These are phyloP conservation scores for Cyberlindnera japonica DNA, from an alignment of 805 yeast species.

Conservation along the genomic window DNA sequence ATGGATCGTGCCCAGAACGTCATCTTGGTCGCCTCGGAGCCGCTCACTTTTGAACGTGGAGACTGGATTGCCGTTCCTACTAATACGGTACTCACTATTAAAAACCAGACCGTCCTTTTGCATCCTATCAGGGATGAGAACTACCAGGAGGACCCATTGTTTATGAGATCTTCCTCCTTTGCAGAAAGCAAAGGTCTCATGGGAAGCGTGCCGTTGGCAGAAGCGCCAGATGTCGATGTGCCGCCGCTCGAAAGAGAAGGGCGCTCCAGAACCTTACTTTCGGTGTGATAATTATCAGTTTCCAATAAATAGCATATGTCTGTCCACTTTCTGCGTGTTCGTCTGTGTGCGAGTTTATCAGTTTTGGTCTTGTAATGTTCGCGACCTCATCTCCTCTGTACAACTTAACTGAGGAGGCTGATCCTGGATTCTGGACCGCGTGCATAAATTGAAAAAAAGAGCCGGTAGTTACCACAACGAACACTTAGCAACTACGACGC, in stretches of 20 bases:
- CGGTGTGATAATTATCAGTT: background rate
- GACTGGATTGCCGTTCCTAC: constrained; percentile 98
- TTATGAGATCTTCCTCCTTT: constrained; percentile 68
- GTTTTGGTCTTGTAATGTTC: no score
- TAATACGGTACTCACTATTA: constrained; percentile 78
- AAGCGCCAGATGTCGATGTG: constrained; percentile 45
- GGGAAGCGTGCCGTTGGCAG: constrained; percentile 81
- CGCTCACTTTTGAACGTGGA: constrained; percentile 91
- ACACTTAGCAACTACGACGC: background rate
- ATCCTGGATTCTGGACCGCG: no score
- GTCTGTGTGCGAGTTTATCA: no score
- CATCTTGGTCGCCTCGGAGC: constrained; percentile 96
- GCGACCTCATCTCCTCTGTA: no score
- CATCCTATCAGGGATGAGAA: constrained; percentile 92
- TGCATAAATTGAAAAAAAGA: background rate
- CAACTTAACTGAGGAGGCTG: no score
- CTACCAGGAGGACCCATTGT: constrained; percentile 67
- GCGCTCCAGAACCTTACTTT: constrained; percentile 35
- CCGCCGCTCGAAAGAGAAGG: constrained; percentile 84
- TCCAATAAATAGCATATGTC: no score
- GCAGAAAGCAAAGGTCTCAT: constrained; percentile 91
- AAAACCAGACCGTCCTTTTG: constrained; percentile 79
- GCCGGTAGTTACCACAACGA: no score
- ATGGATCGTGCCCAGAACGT: constrained; percentile 90
- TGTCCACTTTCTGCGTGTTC: no score